phyloP scores from a whole-genome alignment of 148 eudicot species.

The Chenopodium quinoa region DNA sequence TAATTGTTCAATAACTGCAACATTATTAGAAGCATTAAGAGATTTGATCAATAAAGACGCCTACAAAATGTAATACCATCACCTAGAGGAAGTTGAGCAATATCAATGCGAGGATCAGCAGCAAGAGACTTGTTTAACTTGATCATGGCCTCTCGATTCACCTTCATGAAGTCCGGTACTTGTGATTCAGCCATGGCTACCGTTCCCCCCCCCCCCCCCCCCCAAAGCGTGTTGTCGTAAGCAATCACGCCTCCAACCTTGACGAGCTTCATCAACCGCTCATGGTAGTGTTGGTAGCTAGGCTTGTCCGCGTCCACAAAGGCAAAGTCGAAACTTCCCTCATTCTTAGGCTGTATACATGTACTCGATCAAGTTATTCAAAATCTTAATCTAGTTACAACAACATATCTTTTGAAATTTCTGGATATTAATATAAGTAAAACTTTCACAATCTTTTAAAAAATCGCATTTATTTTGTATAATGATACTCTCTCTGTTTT shows the following conservation, averaged over 20 bases:
- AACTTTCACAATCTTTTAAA: no score
- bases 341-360: slow-evolving; percentile 23
- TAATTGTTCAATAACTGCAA: no score
- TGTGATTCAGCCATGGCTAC: slow-evolving; percentile 39
- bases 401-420: no score
- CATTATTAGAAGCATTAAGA: no score
- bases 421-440: no score
- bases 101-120: slow-evolving; percentile 45
- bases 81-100: slow-evolving; percentile 49
- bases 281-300: slow-evolving; percentile 51
- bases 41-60: slow-evolving; percentile 27
- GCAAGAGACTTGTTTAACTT: slow-evolving; percentile 45
- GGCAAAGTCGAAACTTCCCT: slow-evolving; percentile 61
- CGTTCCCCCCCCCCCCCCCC: slow-evolving; percentile 37
- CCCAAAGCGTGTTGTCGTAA: slow-evolving; percentile 63
- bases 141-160: slow-evolving; percentile 8
- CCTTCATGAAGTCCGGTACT: slow-evolving; percentile 24
- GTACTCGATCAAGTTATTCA: background rate
- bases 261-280: slow-evolving; percentile 47
- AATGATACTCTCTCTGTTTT: no score
- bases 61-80: slow-evolving; percentile 58
- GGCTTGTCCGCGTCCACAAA: slow-evolving; percentile 69
- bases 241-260: slow-evolving; percentile 56
- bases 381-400: background rate
- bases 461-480: no score